These are phyloP conservation scores for Tetrastigma voinierianum DNA, from an alignment of 164 flowering plant species.

Conservation along the genomic window DNA sequence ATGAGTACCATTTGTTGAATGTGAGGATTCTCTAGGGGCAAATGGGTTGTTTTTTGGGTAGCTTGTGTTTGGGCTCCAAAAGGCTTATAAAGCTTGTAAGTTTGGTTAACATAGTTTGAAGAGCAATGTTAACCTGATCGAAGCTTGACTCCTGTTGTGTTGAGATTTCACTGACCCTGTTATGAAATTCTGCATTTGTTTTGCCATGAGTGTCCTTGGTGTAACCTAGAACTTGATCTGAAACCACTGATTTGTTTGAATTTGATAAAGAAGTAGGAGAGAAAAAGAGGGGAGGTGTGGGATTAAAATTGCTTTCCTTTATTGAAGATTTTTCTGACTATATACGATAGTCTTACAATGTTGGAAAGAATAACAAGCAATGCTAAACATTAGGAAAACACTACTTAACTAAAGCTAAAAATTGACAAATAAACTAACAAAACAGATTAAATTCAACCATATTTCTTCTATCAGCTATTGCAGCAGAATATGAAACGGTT, in stretches of 20 bases:
- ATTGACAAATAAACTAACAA: too few species aligned
- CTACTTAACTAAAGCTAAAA: too few species aligned
- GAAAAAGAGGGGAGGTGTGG: too few species aligned
- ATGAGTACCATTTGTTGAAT: background rate
- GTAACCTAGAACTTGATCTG: slow-evolving; percentile 6
- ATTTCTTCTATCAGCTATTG: too few species aligned
- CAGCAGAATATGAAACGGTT: too few species aligned
- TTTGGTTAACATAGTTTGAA: background rate
- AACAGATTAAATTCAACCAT: too few species aligned
- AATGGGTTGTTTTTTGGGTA: background rate
- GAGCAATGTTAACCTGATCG: background rate
- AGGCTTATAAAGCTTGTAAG: background rate
- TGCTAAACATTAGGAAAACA: too few species aligned
- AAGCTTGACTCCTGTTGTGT: slow-evolving; percentile 13
- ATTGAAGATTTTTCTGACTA: too few species aligned
- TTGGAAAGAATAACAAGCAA: too few species aligned
- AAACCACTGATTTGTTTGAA: slow-evolving; percentile 10
- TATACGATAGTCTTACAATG: too few species aligned
- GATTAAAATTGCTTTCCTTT: too few species aligned
- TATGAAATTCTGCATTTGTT: background rate
- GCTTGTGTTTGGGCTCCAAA: background rate
- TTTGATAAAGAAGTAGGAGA: too few species aligned
- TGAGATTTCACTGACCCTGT: background rate
- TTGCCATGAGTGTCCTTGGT: slow-evolving; percentile 15
- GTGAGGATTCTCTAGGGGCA: background rate